These are phyloP conservation scores for Limtongia smithiae DNA, from an alignment of 805 yeast genomes.

Conservation along the genomic window DNA sequence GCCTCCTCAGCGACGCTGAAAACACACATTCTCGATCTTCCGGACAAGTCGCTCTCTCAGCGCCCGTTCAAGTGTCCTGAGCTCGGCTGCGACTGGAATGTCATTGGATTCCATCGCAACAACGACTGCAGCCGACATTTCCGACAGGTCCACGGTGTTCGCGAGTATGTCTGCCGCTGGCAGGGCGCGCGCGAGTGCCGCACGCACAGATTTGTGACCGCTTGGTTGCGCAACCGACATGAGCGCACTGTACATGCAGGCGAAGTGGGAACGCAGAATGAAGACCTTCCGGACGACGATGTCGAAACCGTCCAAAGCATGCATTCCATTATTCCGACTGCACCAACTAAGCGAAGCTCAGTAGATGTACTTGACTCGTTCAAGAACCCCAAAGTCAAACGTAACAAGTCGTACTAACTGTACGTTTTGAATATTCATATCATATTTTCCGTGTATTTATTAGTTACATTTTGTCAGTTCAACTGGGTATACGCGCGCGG, in stretches of 20 bases:
- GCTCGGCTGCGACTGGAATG: conserved; percentile 23
- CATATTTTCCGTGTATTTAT: background rate
- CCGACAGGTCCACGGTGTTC: conserved; percentile 26
- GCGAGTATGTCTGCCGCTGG: conserved; percentile 25
- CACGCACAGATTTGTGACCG: conserved; percentile 25
- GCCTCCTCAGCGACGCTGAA: conserved; percentile 10
- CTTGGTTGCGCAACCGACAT: conserved; percentile 24
- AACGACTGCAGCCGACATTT: conserved; percentile 27
- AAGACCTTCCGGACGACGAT: background rate
- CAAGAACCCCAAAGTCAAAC: no score
- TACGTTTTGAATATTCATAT: no score
- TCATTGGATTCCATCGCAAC: conserved; percentile 25
- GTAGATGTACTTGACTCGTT: no score
- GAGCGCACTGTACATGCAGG: conserved; percentile 25
- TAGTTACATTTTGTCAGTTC: no score
- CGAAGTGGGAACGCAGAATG: conserved; percentile 8
- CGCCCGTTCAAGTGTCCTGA: conserved; percentile 25
- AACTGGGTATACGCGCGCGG: no score
- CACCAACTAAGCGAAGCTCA: no score
- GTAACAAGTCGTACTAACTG: no score
- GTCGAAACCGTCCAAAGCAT: background rate
- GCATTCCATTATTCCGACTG: background rate
- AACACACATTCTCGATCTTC: conserved; percentile 10
- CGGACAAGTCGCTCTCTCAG: conserved; percentile 14
- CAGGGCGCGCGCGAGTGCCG: conserved; percentile 22